Conservation (phyloP, 805 yeast species). For the Metschnikowia aberdeeniae region DNA sequence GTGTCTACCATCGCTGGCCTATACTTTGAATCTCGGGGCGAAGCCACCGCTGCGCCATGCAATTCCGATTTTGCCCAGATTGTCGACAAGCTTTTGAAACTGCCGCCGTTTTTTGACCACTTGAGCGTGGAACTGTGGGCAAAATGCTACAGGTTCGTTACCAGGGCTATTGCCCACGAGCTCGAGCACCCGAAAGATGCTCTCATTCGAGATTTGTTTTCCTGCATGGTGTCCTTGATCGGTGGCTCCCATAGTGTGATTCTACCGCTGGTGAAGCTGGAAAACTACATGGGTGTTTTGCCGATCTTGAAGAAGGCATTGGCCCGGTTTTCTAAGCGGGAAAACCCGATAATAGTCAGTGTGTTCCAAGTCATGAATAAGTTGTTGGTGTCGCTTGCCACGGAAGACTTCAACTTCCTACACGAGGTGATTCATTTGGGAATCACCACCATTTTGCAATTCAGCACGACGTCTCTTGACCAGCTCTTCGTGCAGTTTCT, state of each 20-base stretch:
- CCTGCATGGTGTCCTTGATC: conserved; percentile 18
- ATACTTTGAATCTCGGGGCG: conserved; percentile 16
- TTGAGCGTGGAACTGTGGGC: conserved; percentile 28
- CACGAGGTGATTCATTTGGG: conserved; percentile 39
- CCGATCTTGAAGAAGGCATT: conserved; percentile 17
- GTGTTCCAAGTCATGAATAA: conserved; percentile 44
- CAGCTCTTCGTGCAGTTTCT: conserved; percentile 31
- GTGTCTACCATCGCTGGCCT: conserved; percentile 16
- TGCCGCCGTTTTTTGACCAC: conserved; percentile 30
- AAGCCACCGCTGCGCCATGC: conserved; percentile 19
- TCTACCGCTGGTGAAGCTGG: conserved; percentile 17
- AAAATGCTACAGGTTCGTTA: conserved; percentile 21
- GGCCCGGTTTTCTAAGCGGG: conserved; percentile 19
- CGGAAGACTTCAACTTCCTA: conserved; percentile 36
- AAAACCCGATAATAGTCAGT: conserved; percentile 20
- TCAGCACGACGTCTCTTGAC: conserved; percentile 38
- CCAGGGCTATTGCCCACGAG: conserved; percentile 16
- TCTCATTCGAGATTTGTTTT: conserved; percentile 20
- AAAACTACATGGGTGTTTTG: conserved; percentile 19
- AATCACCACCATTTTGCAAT: conserved; percentile 27
- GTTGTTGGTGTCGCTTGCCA: conserved; percentile 38
- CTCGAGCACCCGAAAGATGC: conserved; percentile 17
- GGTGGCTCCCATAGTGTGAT: conserved; percentile 20
- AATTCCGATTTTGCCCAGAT: conserved; percentile 24
- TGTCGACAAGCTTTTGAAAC: conserved; percentile 18